Evolutionary conservation across 805 yeast species (phyloP), one percentile per base, ranked within the genome.

Genomic region (Deakozyma indianensis): DNA sequence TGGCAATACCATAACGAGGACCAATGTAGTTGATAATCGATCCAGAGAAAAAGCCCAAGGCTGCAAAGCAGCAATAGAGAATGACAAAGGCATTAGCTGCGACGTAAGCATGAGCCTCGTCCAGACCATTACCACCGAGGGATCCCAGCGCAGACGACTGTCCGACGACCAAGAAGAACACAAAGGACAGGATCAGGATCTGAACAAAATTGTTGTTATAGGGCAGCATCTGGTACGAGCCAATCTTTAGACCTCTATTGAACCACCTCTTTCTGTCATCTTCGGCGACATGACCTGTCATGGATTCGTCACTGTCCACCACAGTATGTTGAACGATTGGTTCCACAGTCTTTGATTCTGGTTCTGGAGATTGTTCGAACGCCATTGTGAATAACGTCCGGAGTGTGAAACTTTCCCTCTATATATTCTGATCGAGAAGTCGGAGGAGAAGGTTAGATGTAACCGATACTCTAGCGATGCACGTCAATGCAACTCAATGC

Each of bases 31-130:
- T 75, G 57, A 72, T 65, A 43, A 75, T 65, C 25, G 77, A 66
- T 52, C 81, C 81, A 14, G 75, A 70, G 50, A 75, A 68, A 57
- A 75, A 73, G 11, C 80, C 80, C 48, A 74, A 52, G 16, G 72
- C 63, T 22, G 79, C 78, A 53, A 76, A 76, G 1, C 76, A 70
- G 40, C 71, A 65, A 56, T 75, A 68, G 38, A 75, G 62, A 5
- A 80, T 78, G 40, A 71, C 74, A 48, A 64, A 65, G 20, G 78
- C 70, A 52, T 73, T 66, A 51, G 71, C 70, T 29, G 73, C 66
- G 23, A 69, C 67, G 38, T 32, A 32, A 20, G 38, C 38, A 32
- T 32, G 38, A 7, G 38, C 38, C 16, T 32, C 38, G 38, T 32
- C 38, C 7, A 32, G 51, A 35, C 73, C 72, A 23, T 71, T 65